phyloP scores from a whole-genome alignment of 192 early-diverging fungal species.

The Backusella westeae region DNA sequence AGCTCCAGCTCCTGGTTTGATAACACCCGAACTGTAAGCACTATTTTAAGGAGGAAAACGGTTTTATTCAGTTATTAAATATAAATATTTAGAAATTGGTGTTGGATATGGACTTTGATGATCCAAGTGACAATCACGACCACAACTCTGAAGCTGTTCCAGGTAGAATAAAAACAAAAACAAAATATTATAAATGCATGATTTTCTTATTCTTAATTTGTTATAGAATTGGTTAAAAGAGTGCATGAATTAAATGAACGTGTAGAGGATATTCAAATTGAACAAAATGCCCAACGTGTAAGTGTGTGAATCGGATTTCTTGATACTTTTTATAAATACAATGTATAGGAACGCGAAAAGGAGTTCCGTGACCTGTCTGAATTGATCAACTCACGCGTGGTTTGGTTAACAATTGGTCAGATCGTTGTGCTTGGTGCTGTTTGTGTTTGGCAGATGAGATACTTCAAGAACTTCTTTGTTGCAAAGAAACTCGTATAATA shows the following conservation, averaged over 20 bases:
- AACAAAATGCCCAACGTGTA: slow-evolving; percentile 89
- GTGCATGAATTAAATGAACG: slow-evolving; percentile 81
- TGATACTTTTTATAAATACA: no score
- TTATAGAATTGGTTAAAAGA: slow-evolving; percentile 63
- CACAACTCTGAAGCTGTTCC: slow-evolving; percentile 33
- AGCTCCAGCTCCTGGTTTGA: slow-evolving; percentile 69
- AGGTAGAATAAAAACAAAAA: slow-evolving; percentile 26
- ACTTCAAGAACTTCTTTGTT: slow-evolving; percentile 83
- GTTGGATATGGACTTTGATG: slow-evolving; percentile 48
- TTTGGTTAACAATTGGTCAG: slow-evolving; percentile 88
- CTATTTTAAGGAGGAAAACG: no score
- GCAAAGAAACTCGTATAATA: slow-evolving; percentile 86
- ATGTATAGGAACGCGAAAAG: slow-evolving; percentile 72
- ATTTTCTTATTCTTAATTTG: background rate
- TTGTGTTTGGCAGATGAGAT: slow-evolving; percentile 86
- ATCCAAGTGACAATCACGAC: slow-evolving; percentile 30
- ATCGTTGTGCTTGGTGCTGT: slow-evolving; percentile 72
- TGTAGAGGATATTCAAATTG: slow-evolving; percentile 78
- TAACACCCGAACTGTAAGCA: slow-evolving; percentile 59
- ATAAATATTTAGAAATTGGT: slow-evolving; percentile 36
- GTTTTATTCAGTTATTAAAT: no score
- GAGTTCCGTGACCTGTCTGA: slow-evolving; percentile 90
- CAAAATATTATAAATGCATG: background rate
- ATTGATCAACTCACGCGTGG: slow-evolving; percentile 79
- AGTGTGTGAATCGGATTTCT: slow-evolving; percentile 15